These are phyloP conservation scores for Eucalyptus pumila DNA, from an alignment of 345 rosid genomes.

Conservation along the genomic window DNA sequence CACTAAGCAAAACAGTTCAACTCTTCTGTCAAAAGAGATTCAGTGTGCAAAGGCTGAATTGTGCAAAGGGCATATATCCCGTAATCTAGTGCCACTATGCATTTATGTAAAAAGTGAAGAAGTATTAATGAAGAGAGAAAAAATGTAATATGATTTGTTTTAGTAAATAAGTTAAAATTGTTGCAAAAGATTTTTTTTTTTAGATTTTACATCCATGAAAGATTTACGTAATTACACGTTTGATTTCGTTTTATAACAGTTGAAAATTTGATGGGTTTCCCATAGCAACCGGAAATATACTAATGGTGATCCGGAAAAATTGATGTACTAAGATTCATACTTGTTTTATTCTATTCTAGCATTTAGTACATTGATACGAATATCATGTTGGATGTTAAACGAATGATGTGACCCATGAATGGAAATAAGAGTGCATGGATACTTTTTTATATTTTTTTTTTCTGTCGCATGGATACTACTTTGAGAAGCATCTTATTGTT, in stretches of 20 bases:
- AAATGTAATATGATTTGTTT: not conserved
- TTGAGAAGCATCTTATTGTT: not conserved
- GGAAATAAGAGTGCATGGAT: not conserved
- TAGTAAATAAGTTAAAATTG: not conserved
- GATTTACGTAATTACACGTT: not conserved
- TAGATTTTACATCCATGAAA: not conserved
- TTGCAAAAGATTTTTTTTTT: not conserved
- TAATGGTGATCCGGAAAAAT: not conserved
- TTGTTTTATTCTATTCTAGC: not conserved
- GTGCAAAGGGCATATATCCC: not conserved
- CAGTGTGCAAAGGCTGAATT: not conserved
- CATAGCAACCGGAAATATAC: not conserved
- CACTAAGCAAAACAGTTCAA: not conserved
- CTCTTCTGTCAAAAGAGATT: not conserved
- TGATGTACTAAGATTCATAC: not conserved
- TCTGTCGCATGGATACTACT: not conserved
- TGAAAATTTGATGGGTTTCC: not conserved
- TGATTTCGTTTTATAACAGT: not conserved
- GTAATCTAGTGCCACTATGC: not conserved
- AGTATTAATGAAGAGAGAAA: not conserved
- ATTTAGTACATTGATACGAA: not conserved
- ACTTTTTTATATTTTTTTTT: not conserved
- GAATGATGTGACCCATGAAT: not conserved
- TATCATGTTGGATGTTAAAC: not conserved
- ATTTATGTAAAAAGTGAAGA: not conserved